These are phyloP conservation scores for Botrytis cinerea DNA, from an alignment of 2,329 filamentous ascomycete genomes.

Conservation along the genomic window DNA sequence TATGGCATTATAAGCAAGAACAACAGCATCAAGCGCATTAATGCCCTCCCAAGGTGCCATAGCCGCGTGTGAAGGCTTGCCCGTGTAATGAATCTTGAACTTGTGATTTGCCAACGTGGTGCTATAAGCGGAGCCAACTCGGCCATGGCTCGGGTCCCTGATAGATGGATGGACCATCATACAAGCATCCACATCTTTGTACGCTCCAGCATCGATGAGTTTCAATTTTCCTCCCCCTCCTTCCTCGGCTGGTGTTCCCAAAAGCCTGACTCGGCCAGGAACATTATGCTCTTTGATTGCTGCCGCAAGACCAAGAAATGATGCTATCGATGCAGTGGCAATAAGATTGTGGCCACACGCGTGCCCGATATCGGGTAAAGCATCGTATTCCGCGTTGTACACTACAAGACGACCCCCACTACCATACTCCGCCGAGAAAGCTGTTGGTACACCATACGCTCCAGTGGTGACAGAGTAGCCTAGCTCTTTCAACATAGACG, in stretches of 20 bases:
- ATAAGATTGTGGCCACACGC: constrained; percentile 50
- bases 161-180: constrained; percentile 45
- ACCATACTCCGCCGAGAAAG: constrained; percentile 50
- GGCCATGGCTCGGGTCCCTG: neutral
- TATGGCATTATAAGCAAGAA: constrained; percentile 43
- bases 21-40: constrained; percentile 46
- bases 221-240: constrained; percentile 45
- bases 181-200: constrained; percentile 43
- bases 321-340: constrained; percentile 44
- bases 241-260: constrained; percentile 41
- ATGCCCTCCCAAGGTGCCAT: constrained; percentile 45
- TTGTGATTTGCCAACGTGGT: constrained; percentile 29
- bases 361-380: constrained; percentile 47
- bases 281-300: constrained; percentile 32
- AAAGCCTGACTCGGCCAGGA: constrained; percentile 37
- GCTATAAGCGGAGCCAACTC: constrained; percentile 21
- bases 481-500: constrained; percentile 46
- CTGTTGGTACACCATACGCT: constrained; percentile 54
- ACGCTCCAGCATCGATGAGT: constrained; percentile 48
- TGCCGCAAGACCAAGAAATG: constrained; percentile 43
- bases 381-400: constrained; percentile 52
- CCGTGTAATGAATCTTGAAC: constrained; percentile 34
- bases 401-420: constrained; percentile 48
- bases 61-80: constrained; percentile 45
- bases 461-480: constrained; percentile 51